A percentile compares a stretch with the other conserved stretches of the same genome.
These are phyloP conservation scores for Meyerozyma smithsonii DNA, from an alignment of 1,139 yeast genomes.

Conservation along the genomic window DNA sequence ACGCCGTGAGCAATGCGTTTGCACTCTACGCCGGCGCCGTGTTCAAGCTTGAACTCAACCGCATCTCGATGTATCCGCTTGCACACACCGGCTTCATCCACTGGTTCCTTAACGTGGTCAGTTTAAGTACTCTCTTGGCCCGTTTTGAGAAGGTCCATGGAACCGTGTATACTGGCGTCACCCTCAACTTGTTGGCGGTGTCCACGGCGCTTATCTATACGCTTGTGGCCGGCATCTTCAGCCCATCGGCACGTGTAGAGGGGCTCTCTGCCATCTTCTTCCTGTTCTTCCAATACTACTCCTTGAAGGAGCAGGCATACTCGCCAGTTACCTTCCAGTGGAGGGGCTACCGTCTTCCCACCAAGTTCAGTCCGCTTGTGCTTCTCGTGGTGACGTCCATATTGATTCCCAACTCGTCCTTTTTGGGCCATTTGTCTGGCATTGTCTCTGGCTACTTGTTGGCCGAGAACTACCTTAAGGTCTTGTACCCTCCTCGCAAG, in stretches of 20 bases:
- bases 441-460: conserved; percentile 40
- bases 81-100: conserved; percentile 63
- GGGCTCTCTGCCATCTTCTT: conserved; percentile 79
- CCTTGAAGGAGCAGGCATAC: conserved; percentile 52
- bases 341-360: conserved; percentile 46
- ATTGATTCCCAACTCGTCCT: conserved; percentile 57
- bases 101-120: conserved; percentile 56
- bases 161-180: conserved; percentile 82
- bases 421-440: conserved; percentile 63
- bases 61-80: conserved; percentile 72
- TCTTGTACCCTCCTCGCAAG: conserved; percentile 62
- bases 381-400: conserved; percentile 47
- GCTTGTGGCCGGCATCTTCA: conserved; percentile 47
- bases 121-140: conserved; percentile 58
- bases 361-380: conserved; percentile 55
- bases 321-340: conserved; percentile 40
- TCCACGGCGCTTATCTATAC: conserved; percentile 67
- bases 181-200: conserved; percentile 69
- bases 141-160: conserved; percentile 75
- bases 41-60: conserved; percentile 51
- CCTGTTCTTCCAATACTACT: conserved; percentile 60
- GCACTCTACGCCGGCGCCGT: conserved; percentile 55
- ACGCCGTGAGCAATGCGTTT: conserved; percentile 18
- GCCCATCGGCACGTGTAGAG: conserved; percentile 50
- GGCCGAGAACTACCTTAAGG: conserved; percentile 52